Evolutionary conservation across 768 basidiomycete genomes (phyloP).

Genomic region (Austroboletus eburneus): DNA sequence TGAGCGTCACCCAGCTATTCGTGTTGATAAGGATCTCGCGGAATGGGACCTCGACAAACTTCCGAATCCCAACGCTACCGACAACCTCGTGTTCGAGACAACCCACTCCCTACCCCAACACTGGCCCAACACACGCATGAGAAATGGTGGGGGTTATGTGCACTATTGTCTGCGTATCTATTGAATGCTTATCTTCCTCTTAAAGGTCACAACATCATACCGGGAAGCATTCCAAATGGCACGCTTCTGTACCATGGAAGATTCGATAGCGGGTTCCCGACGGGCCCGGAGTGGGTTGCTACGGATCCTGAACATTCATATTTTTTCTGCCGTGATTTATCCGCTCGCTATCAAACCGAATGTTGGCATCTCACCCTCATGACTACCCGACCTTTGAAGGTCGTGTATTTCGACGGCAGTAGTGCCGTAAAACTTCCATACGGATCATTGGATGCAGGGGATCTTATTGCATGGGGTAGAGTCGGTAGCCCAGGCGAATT

Average conservation of each 20-base stretch:
- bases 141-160: slow-evolving; percentile 36
- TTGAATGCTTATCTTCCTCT: slow-evolving; percentile 15
- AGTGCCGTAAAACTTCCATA: slow-evolving; percentile 41
- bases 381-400: slow-evolving; percentile 32
- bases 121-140: slow-evolving; percentile 45
- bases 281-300: slow-evolving; percentile 31
- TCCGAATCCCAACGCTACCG: slow-evolving; percentile 26
- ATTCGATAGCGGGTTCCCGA: slow-evolving; percentile 18
- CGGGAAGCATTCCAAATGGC: slow-evolving; percentile 32
- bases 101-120: slow-evolving; percentile 33
- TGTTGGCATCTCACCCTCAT: slow-evolving; percentile 18
- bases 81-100: slow-evolving; percentile 22
- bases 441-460: slow-evolving; percentile 45
- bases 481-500: slow-evolving; percentile 16
- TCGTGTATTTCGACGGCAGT: slow-evolving; percentile 51
- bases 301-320: slow-evolving; percentile 36
- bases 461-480: slow-evolving; percentile 42
- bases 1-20: background rate
- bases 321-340: slow-evolving; percentile 31
- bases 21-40: background rate
- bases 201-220: slow-evolving; percentile 26
- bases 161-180: background rate
- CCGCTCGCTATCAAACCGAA: background rate
- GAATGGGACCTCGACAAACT: slow-evolving; percentile 23
- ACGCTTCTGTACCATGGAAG: slow-evolving; percentile 36